phyloP scores from a whole-genome alignment of 768 basidiomycete genomes.

The Mycena leptocephala region DNA sequence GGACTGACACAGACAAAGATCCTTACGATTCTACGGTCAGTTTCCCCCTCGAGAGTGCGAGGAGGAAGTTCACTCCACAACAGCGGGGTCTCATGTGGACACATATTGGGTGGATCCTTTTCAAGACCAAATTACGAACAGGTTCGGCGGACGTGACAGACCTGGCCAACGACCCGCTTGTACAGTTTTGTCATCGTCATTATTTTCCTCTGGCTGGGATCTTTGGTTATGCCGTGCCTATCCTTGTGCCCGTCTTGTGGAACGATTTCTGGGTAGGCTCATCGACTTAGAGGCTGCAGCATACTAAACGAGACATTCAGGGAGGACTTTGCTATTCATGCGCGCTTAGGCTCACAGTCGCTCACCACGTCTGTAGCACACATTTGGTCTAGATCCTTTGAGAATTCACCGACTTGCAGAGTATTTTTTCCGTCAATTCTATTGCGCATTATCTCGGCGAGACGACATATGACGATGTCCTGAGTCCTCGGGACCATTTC shows the following conservation, averaged over 20 bases:
- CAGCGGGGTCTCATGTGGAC: slow-evolving; percentile 84
- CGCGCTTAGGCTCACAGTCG: slow-evolving; percentile 79
- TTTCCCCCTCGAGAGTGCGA: too few relatives aligned
- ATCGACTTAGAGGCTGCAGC: background rate
- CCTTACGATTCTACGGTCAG: slow-evolving; percentile 78
- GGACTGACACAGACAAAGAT: slow-evolving; percentile 88
- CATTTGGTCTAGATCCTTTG: background rate
- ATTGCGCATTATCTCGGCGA: slow-evolving; percentile 90
- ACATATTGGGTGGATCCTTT: slow-evolving; percentile 88
- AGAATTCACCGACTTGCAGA: slow-evolving; percentile 58
- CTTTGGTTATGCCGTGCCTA: slow-evolving; percentile 82
- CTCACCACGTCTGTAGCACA: slow-evolving; percentile 79
- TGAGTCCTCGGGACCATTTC: slow-evolving; percentile 85
- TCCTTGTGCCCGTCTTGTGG: slow-evolving; percentile 80
- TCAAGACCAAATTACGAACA: slow-evolving; percentile 81
- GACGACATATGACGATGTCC: slow-evolving; percentile 86
- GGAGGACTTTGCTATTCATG: slow-evolving; percentile 87
- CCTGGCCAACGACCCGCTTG: slow-evolving; percentile 77
- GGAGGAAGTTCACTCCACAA: too few relatives aligned
- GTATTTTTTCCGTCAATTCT: slow-evolving; percentile 92
- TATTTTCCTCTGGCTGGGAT: slow-evolving; percentile 75
- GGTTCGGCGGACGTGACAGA: slow-evolving; percentile 84
- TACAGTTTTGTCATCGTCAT: slow-evolving; percentile 85
- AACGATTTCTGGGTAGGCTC: slow-evolving; percentile 59
- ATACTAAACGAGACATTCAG: slow-evolving; percentile 56